A percentile compares a stretch with the other conserved stretches of the same genome.
These are phyloP conservation scores for Mycena albidolilacea DNA, from an alignment of 768 basidiomycete genomes.

Conservation along the genomic window DNA sequence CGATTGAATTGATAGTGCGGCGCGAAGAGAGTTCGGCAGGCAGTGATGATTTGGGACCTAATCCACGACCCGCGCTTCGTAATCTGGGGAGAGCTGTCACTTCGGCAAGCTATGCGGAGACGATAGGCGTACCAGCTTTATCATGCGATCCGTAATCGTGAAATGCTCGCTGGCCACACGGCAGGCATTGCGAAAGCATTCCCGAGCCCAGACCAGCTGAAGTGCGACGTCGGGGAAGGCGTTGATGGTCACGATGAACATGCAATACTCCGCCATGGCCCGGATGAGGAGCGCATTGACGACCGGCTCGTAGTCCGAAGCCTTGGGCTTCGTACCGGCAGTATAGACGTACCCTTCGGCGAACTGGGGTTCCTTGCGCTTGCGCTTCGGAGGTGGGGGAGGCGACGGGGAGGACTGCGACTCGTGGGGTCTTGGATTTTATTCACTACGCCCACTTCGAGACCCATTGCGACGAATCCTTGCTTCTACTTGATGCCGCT, in stretches of 20 bases:
- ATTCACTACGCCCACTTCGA: no score
- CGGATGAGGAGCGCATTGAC: slow-evolving; percentile 1
- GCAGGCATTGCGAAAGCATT: not conserved
- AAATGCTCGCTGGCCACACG: not conserved
- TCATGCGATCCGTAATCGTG: not conserved
- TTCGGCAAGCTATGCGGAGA: not conserved
- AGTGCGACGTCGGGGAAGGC: slow-evolving; percentile 1
- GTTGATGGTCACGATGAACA: slow-evolving; percentile 1
- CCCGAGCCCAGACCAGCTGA: not conserved
- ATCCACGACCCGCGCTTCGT: slow-evolving; percentile 13
- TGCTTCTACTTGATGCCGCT: no score
- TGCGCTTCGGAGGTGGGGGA: slow-evolving; percentile 2
- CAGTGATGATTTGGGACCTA: not conserved
- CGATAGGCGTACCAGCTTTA: slow-evolving; percentile 1
- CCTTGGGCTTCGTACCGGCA: not conserved
- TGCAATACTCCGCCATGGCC: slow-evolving; percentile 5
- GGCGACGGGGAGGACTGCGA: not conserved
- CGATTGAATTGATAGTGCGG: slow-evolving; percentile 11
- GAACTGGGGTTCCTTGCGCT: slow-evolving; percentile 10
- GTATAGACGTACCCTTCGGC: not conserved
- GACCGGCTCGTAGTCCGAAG: slow-evolving; percentile 8
- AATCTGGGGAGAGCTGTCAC: not conserved
- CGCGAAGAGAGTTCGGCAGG: not conserved
- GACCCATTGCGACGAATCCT: no score
- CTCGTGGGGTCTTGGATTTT: no score